Base-by-base conservation (phyloP, 352 stramenopile species). In the Blastocystis hominis region DNA sequence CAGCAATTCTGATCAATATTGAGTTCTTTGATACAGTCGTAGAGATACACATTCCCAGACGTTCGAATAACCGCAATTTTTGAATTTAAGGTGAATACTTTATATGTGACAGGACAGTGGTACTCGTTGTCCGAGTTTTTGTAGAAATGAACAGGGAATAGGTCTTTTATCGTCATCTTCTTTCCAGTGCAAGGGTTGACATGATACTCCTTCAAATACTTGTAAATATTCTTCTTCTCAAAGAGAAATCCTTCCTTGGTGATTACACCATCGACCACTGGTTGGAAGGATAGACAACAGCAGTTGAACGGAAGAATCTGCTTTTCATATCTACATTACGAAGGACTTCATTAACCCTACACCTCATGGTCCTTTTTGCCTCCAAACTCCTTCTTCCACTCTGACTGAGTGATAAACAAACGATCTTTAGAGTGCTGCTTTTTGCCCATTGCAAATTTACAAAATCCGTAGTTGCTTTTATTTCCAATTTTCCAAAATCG, bases 1-100 rank as follows among this genome's bases (percentile, higher is more conserved):
- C 94, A 98, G 91, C 98, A 98, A 90, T 98, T 98, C 4, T 94
- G 87, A 90, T 98, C 98, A 89, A 98, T 92, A 90, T 98, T 98
- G 34, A 99, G 93, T 90, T 98, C 97, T 53, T 98, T 91, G 68
- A 98, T 93, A 3, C 96, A 96, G 64, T 98, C 95, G 79, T 96
- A 97, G 42, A 93, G 93, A 87, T 96, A 98, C 13, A 98, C 96
- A 90, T 98, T 98, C n/a, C 77, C 93, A 34, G 91, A 90, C 4
- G 90, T 89, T 10, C 75, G 75, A 78, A 96, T 93, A 1, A 91
- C 92, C 6, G 94, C 90, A 36, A 96, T 91, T 80, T 94, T 94
- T 5, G 92, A 93, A 66, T 93, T 90, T 89, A 94, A 88, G 0
- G 80, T 91, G 88, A 95, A 95, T 6, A 92, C 92, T 89, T 98